These are phyloP conservation scores for Sporothrix variecibatus DNA, from an alignment of 2,329 filamentous ascomycete species.

Conservation along the genomic window DNA sequence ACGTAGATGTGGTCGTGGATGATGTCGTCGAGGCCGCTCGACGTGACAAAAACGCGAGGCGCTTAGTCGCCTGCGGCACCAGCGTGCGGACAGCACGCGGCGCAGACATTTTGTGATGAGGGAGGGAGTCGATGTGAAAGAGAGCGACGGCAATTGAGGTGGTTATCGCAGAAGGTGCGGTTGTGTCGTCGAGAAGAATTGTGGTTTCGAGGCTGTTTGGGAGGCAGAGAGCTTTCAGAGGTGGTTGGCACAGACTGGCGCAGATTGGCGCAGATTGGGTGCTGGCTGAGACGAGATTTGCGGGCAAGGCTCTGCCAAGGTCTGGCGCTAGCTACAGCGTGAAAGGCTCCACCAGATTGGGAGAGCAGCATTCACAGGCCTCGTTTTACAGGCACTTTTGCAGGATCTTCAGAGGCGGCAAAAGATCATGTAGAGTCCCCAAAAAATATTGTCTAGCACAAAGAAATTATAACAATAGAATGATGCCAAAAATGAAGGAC, in stretches of 20 bases:
- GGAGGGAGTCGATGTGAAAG: neutral
- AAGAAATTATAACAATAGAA: neutral
- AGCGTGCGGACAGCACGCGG: constrained; percentile 15
- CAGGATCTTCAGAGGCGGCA: neutral
- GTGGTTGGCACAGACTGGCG: neutral
- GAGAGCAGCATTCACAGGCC: neutral
- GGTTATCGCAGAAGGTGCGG: neutral
- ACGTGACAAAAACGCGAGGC: neutral
- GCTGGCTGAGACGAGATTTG: neutral
- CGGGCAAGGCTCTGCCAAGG: neutral
- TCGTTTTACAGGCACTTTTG: neutral
- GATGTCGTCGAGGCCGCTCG: neutral
- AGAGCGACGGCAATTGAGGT: neutral
- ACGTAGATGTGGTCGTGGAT: neutral
- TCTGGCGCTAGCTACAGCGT: neutral
- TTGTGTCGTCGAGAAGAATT: neutral
- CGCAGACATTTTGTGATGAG: constrained; percentile 19
- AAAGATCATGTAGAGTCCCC: neutral
- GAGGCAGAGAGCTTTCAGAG: neutral
- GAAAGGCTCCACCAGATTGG: neutral
- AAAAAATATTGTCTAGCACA: neutral
- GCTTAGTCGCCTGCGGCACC: constrained; percentile 28
- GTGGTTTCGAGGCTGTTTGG: neutral
- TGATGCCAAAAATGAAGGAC: neutral
- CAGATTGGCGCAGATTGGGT: neutral